Evolutionary conservation across 345 rosid species (phyloP), one percentile per base, ranked within the genome.

Genomic region (Syzygium oleosum): DNA sequence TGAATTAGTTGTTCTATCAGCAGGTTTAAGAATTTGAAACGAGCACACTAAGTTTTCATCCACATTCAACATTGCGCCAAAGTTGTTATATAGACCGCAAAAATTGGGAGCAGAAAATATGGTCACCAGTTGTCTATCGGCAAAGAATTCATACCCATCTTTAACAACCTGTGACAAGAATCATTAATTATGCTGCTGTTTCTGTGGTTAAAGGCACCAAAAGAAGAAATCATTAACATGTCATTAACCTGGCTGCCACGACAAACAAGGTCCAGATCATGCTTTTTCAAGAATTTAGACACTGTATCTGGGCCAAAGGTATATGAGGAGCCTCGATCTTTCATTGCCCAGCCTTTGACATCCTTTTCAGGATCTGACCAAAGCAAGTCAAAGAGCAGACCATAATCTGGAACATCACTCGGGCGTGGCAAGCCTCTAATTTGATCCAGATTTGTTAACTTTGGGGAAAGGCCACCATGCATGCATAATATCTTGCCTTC

Each of bases 1-100:
- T 84, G 92, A 93, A 93, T 59, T 51, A 9, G 22, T 14, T 31
- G 41, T n/a, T 54, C 14, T 16, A 51, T 51, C 38, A 14, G 85
- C 58, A n/a, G 58, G 41, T 34, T 52, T n/a, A 84, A n/a, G 59
- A 84, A 84, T 51, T 84, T 84, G 85, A 13, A 31, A 52, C 17
- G 23, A 5, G 56, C 85, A 52, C 58, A 84, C 46, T n/a, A 84
- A 27, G 58, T 54, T 84, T 52, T 29, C 59, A 84, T 51, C 85
- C 52, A 84, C 43, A n/a, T 54, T 51, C 85, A 84, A 51, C 21
- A 51, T 84, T 52, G 58, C 58, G 19, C 59, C 58, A 34, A 34
- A 52, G 17, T 52, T 84, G 38, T 13, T n/a, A 43, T 43, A 43
- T 43, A 43, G 46, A 27, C 63, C 46, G 7, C 86, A 84, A 51